Percentiles rank a stretch among this genome's conserved stretches.
phyloP scores from a whole-genome alignment of 176 grass and related monocot genomes.

The Cenchrus americanus region DNA sequence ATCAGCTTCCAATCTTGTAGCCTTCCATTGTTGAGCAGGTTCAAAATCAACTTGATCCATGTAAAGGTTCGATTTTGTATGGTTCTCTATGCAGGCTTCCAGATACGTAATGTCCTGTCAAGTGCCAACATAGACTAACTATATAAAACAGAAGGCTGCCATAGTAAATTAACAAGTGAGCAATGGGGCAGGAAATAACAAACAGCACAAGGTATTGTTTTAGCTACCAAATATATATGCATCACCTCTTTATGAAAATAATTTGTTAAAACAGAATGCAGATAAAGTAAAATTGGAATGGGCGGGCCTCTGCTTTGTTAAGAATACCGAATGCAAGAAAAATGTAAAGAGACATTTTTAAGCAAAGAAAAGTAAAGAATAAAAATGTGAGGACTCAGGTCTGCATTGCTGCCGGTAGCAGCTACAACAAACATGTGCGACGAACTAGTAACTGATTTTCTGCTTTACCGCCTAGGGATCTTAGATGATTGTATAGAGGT shows the following conservation, averaged over 20 bases:
- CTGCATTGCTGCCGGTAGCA: not conserved
- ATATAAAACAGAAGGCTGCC: constrained; percentile 47
- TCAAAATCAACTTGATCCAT: constrained; percentile 99
- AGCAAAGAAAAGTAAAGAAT: not conserved
- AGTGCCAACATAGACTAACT: constrained; percentile 50
- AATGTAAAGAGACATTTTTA: not conserved
- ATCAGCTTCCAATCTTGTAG: constrained; percentile 83
- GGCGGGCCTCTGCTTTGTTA: constrained; percentile 3
- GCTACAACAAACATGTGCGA: too few species aligned
- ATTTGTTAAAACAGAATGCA: constrained; percentile 15
- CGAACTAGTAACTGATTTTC: too few species aligned
- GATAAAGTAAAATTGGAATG: not conserved
- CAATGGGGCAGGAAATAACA: constrained; percentile 24
- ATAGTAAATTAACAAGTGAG: constrained; percentile 32
- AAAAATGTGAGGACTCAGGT: not conserved
- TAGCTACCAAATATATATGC: constrained; percentile 23
- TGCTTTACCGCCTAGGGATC: not conserved
- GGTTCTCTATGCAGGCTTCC: constrained; percentile 99
- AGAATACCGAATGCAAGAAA: not conserved
- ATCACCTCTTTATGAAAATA: constrained; percentile 19
- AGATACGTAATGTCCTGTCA: constrained; percentile 89
- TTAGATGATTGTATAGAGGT: not conserved
- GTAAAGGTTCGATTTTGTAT: constrained; percentile 97
- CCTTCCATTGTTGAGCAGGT: constrained; percentile 85
- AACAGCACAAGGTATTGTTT: constrained; percentile 15